Evolutionary conservation across 2,329 filamentous ascomycete genomes (phyloP).

Genomic region (Rhinocladiella mackenziei): DNA sequence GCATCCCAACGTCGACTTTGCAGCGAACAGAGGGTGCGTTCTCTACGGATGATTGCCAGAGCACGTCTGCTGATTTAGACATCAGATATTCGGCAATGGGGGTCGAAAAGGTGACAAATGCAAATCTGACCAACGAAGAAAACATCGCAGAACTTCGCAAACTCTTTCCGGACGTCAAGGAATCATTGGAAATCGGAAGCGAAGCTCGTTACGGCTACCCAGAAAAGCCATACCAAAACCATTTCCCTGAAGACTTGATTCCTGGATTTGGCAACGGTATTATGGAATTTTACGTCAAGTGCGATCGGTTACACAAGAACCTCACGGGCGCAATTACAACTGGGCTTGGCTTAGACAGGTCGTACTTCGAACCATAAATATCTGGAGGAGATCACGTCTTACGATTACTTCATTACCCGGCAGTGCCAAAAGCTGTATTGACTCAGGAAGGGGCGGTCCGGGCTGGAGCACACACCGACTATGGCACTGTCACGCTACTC

Average conservation of each 20-base stretch:
- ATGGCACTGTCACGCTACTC: constrained; percentile 60
- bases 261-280: not conserved
- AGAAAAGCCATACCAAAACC: not conserved
- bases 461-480: constrained; percentile 53
- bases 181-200: not conserved
- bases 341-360: not conserved
- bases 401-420: constrained; percentile 70
- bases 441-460: constrained; percentile 60
- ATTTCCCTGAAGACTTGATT: not conserved
- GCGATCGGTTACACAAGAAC: not conserved
- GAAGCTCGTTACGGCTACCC: not conserved
- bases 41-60: too few relatives aligned
- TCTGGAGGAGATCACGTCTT: constrained; percentile 33
- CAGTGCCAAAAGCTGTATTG: constrained; percentile 36
- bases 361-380: not conserved
- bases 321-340: not conserved
- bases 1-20: not conserved
- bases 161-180: not conserved
- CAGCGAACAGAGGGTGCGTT: not conserved
- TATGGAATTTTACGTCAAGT: not conserved
- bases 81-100: not conserved
- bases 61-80: too few relatives aligned
- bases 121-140: not conserved
- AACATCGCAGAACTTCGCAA: not conserved
- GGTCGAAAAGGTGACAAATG: not conserved